Evolutionary conservation across 2,329 filamentous ascomycete genomes (phyloP).

Genomic region (Alternaria viburni): DNA sequence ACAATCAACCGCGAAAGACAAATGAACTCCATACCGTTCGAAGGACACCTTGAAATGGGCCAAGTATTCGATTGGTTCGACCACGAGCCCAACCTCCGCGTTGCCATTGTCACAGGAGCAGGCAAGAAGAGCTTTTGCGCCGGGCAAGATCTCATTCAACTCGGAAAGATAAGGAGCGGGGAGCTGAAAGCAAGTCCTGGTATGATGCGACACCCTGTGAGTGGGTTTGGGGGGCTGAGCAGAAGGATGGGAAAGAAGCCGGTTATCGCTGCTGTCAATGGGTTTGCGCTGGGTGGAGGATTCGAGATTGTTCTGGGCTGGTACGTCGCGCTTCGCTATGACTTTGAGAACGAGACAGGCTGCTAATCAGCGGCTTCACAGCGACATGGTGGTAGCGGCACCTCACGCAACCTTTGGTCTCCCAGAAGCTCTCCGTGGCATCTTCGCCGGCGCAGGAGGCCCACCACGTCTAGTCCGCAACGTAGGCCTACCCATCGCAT

Average conservation of each 20-base stretch:
- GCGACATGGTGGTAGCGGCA: conserved; percentile 61
- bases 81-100: conserved; percentile 55
- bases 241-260: conserved; percentile 65
- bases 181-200: conserved; percentile 31
- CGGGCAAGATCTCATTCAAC: conserved; percentile 61
- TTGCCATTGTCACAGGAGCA: conserved; percentile 57
- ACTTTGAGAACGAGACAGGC: not conserved
- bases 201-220: conserved; percentile 49
- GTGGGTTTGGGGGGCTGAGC: conserved; percentile 63
- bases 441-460: conserved; percentile 61
- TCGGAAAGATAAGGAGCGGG: conserved; percentile 40
- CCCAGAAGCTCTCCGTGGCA: conserved; percentile 62
- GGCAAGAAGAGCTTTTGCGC: conserved; percentile 62
- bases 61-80: conserved; percentile 62
- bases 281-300: conserved; percentile 63
- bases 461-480: conserved; percentile 59
- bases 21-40: conserved; percentile 55
- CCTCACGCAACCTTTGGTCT: conserved; percentile 60
- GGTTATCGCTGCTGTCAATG: conserved; percentile 66
- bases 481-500: conserved; percentile 56
- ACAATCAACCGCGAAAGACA: conserved; percentile 59
- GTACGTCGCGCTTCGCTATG: conserved; percentile 40
- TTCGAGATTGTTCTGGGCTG: conserved; percentile 64
- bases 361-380: conserved; percentile 23
- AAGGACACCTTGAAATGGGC: conserved; percentile 57